A percentile compares a stretch with the other conserved stretches of the same genome.
Evolutionary conservation across 1,284 basidiomycete genomes (phyloP).

Genomic region (Apiotrichum porosum): DNA sequence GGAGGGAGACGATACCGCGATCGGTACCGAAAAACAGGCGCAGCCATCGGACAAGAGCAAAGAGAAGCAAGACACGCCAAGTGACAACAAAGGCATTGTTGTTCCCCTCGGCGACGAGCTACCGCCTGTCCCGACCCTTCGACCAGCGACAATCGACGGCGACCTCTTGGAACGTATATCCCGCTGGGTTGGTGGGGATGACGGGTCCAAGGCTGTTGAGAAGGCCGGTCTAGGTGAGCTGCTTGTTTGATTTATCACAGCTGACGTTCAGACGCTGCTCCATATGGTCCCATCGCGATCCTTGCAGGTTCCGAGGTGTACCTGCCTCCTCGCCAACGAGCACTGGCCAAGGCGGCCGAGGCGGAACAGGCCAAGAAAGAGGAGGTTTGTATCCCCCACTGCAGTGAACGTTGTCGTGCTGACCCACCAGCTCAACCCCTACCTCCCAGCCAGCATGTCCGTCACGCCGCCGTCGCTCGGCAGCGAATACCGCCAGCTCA

Average conservation of each 20-base stretch:
- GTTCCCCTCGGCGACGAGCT: slow-evolving; percentile 1
- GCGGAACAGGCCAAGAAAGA: not conserved
- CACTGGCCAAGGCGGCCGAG: slow-evolving; percentile 9
- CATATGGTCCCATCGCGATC: slow-evolving; percentile 31
- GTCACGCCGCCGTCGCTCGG: slow-evolving; percentile 26
- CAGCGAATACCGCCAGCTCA: slow-evolving; percentile 29
- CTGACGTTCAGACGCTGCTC: slow-evolving; percentile 21
- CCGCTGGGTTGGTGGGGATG: too few relatives aligned
- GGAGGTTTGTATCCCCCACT: not conserved
- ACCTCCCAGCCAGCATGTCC: slow-evolving; percentile 36
- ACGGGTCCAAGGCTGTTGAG: too few relatives aligned
- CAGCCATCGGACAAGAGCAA: too few relatives aligned
- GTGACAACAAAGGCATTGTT: slow-evolving; percentile 1
- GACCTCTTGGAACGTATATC: slow-evolving; percentile 12
- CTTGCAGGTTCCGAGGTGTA: slow-evolving; percentile 39
- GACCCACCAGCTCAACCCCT: slow-evolving; percentile 29
- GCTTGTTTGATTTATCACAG: too few relatives aligned
- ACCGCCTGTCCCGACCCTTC: not conserved
- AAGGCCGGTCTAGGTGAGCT: too few relatives aligned
- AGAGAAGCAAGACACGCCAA: not conserved
- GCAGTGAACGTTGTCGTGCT: not conserved
- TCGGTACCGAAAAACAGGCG: too few relatives aligned
- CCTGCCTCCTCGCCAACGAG: slow-evolving; percentile 27
- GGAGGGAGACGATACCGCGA: not conserved
- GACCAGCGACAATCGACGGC: slow-evolving; percentile 11